Base-by-base conservation (phyloP, 2,329 filamentous ascomycete species). In the Hypoxylon sp. region DNA sequence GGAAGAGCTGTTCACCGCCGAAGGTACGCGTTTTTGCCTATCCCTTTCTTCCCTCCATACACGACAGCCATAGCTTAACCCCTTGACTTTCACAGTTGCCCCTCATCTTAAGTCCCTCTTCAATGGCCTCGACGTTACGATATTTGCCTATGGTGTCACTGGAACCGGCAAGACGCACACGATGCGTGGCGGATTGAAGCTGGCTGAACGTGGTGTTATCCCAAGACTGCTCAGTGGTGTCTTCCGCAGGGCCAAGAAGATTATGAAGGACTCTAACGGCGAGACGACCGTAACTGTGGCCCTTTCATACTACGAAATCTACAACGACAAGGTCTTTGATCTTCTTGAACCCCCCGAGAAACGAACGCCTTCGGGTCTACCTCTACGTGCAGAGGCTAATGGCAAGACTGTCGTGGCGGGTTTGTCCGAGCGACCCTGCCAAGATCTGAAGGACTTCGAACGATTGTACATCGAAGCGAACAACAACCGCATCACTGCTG, bases 91-190 rank as follows among this genome's bases (percentile, higher is more conserved):
- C 48, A 48, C 78, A 97, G 94, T 98, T 73, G 87, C 93, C 43
- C 93, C 95, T 1, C 94, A 94, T 55, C 85, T 98, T 69, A 98
- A 97, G 79, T 92, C 96, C 60, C 88, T 98, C 9, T 98, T 98
- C 82, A 90, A 91, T 80, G 96, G 93, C 63, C 89, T 93, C 77
- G 93, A 97, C 80, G 88, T 95, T 45, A 97, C 93, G 10, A 88
- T 97, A 63, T 97, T 98, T 77, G 94, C 94, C 28, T 97, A 98
- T 78, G 94, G 94, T 67, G 93, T 95, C 65, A 97, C 94, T 0
- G 94, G 94, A 50, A 97, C 94, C 0, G 94, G 94, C 61, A 98
- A 98, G 82, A 98, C 94, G 65, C 93, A 97, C 80, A 98, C 94
- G 2, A 97, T 98, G 94, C 90, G 94, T 70, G 94, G 94, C 71